These are phyloP conservation scores for Saccharomycopsis malanga DNA, from an alignment of 805 yeast species.

Conservation along the genomic window DNA sequence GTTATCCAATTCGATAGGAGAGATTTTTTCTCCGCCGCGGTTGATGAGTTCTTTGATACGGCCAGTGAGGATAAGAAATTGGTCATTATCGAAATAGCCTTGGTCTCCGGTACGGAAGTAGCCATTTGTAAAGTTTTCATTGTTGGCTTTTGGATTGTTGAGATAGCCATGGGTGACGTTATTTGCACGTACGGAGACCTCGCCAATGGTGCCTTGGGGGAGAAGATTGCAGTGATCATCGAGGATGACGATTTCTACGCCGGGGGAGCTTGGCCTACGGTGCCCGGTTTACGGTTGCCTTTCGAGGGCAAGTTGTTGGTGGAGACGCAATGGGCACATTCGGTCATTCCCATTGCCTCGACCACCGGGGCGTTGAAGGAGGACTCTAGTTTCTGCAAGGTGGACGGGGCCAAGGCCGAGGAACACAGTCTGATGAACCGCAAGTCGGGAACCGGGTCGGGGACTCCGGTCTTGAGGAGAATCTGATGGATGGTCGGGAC, in stretches of 20 bases:
- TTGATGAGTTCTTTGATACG: conserved; percentile 68
- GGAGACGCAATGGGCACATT: conserved; percentile 75
- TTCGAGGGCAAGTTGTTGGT: conserved; percentile 58
- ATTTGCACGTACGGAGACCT: conserved; percentile 59
- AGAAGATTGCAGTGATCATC: conserved; percentile 40
- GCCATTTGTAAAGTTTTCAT: conserved; percentile 54
- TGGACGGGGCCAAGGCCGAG: conserved; percentile 60
- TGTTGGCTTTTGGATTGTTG: conserved; percentile 64
- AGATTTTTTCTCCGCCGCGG: conserved; percentile 73
- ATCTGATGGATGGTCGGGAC: conserved; percentile 74
- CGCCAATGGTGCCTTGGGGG: conserved; percentile 54
- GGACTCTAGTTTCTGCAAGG: conserved; percentile 49
- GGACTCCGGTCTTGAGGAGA: conserved; percentile 45
- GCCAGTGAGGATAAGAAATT: conserved; percentile 57
- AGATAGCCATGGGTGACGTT: conserved; percentile 69
- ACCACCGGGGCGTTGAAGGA: conserved; percentile 59
- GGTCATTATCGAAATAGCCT: conserved; percentile 54
- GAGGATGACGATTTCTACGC: conserved; percentile 54
- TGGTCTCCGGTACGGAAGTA: conserved; percentile 79
- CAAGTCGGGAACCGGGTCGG: conserved; percentile 42
- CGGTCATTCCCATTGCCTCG: conserved; percentile 79
- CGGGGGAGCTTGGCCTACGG: conserved; percentile 63
- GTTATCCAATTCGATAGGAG: conserved; percentile 65
- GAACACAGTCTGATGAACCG: conserved; percentile 70
- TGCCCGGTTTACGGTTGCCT: conserved; percentile 58